Base-by-base conservation (phyloP, 176 grass and related monocot genomes). In the Triticum dicoccoides region DNA sequence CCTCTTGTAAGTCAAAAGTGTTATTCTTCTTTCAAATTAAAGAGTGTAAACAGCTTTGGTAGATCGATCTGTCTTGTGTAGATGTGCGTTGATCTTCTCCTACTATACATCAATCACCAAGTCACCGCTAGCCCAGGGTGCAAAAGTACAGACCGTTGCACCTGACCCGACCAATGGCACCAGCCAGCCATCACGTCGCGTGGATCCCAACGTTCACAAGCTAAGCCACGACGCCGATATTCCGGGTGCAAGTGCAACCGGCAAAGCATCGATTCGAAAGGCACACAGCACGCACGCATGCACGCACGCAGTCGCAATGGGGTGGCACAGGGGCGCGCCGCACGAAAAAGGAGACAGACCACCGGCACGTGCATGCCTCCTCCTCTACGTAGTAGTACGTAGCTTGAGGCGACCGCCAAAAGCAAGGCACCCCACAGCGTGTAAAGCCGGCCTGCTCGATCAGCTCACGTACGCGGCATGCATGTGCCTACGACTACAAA, bases 401-500 rank as follows among this genome's bases (percentile, higher is more conserved):
- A 64, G 25, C 59, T 76, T 65, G 61, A 87, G 85, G 81, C 59
- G 65, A 62, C 76, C 45, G 7, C 69, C 35, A 12, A 86, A 93
- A 83, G 86, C 68, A 85, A 88, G 78, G 88, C 1, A 83, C 83
- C 78, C 79, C 73, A 90, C 87, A 90, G 82, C 72, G 83, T 91
- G 94, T 86, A 89, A 91, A 87, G 83, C 71, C 27, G 2, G 3
- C 69, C 37, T 13, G 69, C 37, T 61, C 84, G 49, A 35, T 4
- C 21, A 42, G n/a, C 37, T 81, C 63, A 41, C 15, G 23, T 80
- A 79, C 76, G 52, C 25, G 49, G 35, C 80, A 41, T 33, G 5
- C 7, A 6, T 6, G 21, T 44, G 63, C 41, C 89, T 89, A 96
- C 89, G 87, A 63, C 89, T 89, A 96, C 89, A 91, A 77, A 91